Evolutionary conservation across 176 grass and related monocot species (phyloP).

Genomic region (Hsuehochloa calcarea): DNA sequence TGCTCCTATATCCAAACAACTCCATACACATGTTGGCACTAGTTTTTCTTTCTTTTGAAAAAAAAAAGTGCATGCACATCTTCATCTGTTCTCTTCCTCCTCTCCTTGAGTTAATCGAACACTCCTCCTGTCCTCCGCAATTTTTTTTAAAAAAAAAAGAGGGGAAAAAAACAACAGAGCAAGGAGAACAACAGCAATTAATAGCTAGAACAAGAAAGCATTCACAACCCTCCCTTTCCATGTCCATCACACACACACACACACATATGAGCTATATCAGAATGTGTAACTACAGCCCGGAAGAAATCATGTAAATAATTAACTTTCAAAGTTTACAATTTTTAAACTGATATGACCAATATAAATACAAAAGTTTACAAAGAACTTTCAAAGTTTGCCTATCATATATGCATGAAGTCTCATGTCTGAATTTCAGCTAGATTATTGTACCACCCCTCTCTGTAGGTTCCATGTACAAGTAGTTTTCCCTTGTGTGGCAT

Average conservation of each 20-base stretch:
- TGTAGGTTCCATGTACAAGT: too few relatives aligned
- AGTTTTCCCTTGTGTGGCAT: too few relatives aligned
- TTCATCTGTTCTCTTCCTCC: constrained; percentile 5
- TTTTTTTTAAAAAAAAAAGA: background rate
- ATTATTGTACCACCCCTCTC: too few relatives aligned
- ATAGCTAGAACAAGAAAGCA: background rate
- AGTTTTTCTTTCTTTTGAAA: background rate
- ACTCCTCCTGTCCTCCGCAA: background rate
- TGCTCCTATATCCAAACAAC: background rate
- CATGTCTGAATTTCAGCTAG: too few relatives aligned
- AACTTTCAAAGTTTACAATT: background rate
- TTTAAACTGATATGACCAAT: constrained; percentile 2
- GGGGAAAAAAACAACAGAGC: background rate
- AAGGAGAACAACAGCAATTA: background rate
- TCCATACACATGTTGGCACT: constrained; percentile 14
- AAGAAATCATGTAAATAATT: constrained; percentile 1
- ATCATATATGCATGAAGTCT: too few relatives aligned
- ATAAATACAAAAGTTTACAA: too few relatives aligned
- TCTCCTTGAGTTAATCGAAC: too few relatives aligned
- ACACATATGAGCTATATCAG: background rate
- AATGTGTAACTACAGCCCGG: background rate
- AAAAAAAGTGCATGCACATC: background rate
- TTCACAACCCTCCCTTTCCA: too few relatives aligned
- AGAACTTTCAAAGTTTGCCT: too few relatives aligned
- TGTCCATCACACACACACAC: too few relatives aligned